phyloP scores from a whole-genome alignment of 352 stramenopile species.

The Halophytophthora batemanensis region DNA sequence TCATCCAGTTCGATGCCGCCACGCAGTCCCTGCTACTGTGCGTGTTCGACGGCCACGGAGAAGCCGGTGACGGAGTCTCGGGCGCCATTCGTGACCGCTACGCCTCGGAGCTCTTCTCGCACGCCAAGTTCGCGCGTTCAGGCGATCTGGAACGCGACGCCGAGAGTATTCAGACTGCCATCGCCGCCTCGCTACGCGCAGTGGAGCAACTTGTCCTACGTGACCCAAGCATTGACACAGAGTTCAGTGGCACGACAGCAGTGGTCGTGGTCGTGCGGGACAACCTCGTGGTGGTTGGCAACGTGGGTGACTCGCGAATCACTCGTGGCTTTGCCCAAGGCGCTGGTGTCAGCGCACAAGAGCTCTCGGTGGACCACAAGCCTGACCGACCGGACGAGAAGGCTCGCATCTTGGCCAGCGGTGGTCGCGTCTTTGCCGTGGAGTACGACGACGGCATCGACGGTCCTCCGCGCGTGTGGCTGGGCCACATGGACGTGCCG shows the following conservation, averaged over 20 bases:
- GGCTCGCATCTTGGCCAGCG: conserved; percentile 91
- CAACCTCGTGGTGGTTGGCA: conserved; percentile 91
- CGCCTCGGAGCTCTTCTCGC: conserved; percentile 88
- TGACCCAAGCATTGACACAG: conserved; percentile 91
- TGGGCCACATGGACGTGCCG: conserved; percentile 97
- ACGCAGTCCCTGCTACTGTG: conserved; percentile 94
- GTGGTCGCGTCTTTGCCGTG: conserved; percentile 97
- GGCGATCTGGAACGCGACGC: conserved; percentile 60
- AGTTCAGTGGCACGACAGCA: conserved; percentile 89
- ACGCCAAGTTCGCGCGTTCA: conserved; percentile 71
- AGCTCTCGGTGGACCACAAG: conserved; percentile 98
- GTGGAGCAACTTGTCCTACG: conserved; percentile 86
- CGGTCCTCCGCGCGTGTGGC: conserved; percentile 97
- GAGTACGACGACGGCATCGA: conserved; percentile 99
- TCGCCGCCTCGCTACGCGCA: conserved; percentile 42
- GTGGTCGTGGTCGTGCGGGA: conserved; percentile 73
- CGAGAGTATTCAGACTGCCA: conserved; percentile 47
- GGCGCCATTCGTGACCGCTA: conserved; percentile 88
- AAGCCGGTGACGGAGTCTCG: conserved; percentile 93
- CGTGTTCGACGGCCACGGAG: conserved; percentile 96
- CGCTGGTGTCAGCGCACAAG: conserved; percentile 40
- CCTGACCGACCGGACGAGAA: conserved; percentile 95
- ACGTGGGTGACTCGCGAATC: conserved; percentile 97
- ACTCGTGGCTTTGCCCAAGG: conserved; percentile 78
- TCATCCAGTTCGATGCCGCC: conserved; percentile 91